Conservation (phyloP, 768 basidiomycete genomes). For the Russula vinacea region DNA sequence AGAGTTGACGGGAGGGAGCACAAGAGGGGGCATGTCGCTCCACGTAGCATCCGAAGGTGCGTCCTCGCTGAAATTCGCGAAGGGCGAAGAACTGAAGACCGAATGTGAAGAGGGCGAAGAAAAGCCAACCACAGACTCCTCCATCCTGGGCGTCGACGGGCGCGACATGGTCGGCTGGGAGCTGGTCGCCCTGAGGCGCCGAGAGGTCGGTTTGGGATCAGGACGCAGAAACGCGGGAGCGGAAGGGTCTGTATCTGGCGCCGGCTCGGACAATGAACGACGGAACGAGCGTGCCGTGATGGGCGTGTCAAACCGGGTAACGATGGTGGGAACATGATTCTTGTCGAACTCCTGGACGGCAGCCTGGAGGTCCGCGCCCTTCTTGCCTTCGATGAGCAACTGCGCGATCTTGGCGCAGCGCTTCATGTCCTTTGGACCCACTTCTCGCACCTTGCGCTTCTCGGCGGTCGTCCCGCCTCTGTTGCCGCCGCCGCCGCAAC, state of each 20-base stretch:
- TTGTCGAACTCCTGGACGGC: conserved; percentile 44
- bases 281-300: conserved; percentile 69
- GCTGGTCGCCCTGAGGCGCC: conserved; percentile 27
- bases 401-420: conserved; percentile 67
- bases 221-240: conserved; percentile 24
- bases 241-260: conserved; percentile 45
- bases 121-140: not conserved
- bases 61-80: conserved; percentile 18
- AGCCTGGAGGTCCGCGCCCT: conserved; percentile 39
- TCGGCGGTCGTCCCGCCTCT: conserved; percentile 36
- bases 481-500: not conserved
- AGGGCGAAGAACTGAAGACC: conserved; percentile 13
- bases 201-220: conserved; percentile 19
- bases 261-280: conserved; percentile 56
- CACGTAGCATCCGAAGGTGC: conserved; percentile 5
- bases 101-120: not conserved
- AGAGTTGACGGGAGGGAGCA: conserved; percentile 18
- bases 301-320: conserved; percentile 70
- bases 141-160: conserved; percentile 13
- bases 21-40: conserved; percentile 30
- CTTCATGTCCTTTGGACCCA: conserved; percentile 58
- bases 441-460: conserved; percentile 60
- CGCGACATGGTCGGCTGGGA: conserved; percentile 28
- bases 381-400: conserved; percentile 47
- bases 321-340: conserved; percentile 53